These are phyloP conservation scores for Boletellus sp. DNA, from an alignment of 768 basidiomycete genomes.

Conservation along the genomic window DNA sequence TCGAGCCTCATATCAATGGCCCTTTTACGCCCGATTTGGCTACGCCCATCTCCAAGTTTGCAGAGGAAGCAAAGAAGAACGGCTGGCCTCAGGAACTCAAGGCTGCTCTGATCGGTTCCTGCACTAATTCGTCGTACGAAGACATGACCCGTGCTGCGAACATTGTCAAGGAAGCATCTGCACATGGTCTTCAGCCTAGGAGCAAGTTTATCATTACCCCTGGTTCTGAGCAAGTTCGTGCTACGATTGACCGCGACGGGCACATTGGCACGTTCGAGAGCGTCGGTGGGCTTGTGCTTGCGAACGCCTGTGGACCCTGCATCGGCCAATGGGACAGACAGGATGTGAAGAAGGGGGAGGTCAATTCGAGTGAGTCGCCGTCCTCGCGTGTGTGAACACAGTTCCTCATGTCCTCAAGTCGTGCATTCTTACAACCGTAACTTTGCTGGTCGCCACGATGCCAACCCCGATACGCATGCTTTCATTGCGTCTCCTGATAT, in stretches of 20 bases:
- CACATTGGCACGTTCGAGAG: slow-evolving; percentile 83
- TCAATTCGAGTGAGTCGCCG: slow-evolving; percentile 82
- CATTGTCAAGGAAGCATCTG: slow-evolving; percentile 84
- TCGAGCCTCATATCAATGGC: slow-evolving; percentile 99
- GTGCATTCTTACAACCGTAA: slow-evolving; percentile 99
- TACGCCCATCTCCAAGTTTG: slow-evolving; percentile 96
- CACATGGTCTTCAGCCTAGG: slow-evolving; percentile 84
- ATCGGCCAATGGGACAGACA: slow-evolving; percentile 99
- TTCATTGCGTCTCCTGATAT: slow-evolving; percentile 93
- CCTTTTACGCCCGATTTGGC: slow-evolving; percentile 99
- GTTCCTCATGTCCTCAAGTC: slow-evolving; percentile 44
- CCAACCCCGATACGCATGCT: slow-evolving; percentile 97
- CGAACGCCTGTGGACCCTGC: slow-evolving; percentile 98
- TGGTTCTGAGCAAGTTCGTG: slow-evolving; percentile 96
- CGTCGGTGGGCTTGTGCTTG: slow-evolving; percentile 89
- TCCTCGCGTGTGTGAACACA: background rate
- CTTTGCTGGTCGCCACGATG: slow-evolving; percentile 99
- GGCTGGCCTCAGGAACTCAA: slow-evolving; percentile 95
- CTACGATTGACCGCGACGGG: slow-evolving; percentile 96
- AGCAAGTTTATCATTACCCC: slow-evolving; percentile 98
- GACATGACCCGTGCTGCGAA: slow-evolving; percentile 98
- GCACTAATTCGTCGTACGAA: slow-evolving; percentile 99
- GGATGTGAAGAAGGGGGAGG: slow-evolving; percentile 95
- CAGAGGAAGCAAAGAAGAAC: slow-evolving; percentile 87
- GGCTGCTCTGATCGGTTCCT: slow-evolving; percentile 97